Conservation (phyloP, 768 basidiomycete species). For the Tricholoma sp. region DNA sequence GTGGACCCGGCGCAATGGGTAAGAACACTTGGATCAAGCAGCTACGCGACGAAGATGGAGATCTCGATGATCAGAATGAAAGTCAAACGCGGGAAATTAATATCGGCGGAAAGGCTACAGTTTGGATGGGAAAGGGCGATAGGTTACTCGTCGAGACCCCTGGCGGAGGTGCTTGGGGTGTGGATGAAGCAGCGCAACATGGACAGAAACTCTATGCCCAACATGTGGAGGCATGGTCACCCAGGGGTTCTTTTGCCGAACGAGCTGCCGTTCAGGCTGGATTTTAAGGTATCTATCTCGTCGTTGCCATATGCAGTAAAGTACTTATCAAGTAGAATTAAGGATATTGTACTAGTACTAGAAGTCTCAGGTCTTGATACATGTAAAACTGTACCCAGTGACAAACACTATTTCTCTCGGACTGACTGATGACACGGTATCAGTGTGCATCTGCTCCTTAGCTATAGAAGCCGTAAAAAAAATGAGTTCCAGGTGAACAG, state of each 20-base stretch:
- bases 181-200: conserved; percentile 20
- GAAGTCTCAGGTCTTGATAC: no score
- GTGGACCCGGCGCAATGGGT: conserved; percentile 64
- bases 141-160: conserved; percentile 80
- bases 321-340: no score
- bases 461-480: no score
- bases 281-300: conserved; percentile 31
- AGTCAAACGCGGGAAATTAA: conserved; percentile 58
- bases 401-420: no score
- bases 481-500: no score
- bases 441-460: no score
- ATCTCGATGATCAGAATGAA: conserved; percentile 40
- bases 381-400: no score
- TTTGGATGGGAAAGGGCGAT: conserved; percentile 88
- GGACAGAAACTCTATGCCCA: conserved; percentile 19
- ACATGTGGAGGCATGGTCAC: conserved; percentile 54
- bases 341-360: no score
- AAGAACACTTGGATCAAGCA: conserved; percentile 87
- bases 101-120: conserved; percentile 84
- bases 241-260: conserved; percentile 67
- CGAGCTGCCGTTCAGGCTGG: conserved; percentile 58
- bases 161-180: conserved; percentile 87
- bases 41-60: conserved; percentile 61
- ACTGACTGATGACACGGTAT: no score
- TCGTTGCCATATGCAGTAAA: no score